Percentiles rank a stretch among this genome's conserved stretches.
phyloP scores from a whole-genome alignment of 2,329 filamentous ascomycete genomes.

The Cladosporium velox region DNA sequence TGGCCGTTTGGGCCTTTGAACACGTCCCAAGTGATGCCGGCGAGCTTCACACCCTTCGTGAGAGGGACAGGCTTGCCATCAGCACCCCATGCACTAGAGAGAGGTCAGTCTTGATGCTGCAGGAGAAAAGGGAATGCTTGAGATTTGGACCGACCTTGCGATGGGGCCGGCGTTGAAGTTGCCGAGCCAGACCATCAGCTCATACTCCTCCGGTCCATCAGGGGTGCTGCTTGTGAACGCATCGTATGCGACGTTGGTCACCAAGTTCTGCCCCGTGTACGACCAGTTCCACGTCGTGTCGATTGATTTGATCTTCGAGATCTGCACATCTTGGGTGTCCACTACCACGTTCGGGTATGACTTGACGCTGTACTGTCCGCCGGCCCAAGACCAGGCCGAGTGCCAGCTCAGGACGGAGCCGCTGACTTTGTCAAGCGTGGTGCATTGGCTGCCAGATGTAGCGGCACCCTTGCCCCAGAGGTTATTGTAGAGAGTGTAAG shows the following conservation, averaged over 20 bases:
- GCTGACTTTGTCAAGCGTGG: conserved; percentile 43
- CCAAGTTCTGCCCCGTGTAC: conserved; percentile 52
- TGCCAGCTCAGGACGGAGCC: conserved; percentile 46
- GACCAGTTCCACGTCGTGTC: conserved; percentile 50
- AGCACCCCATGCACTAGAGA: conserved; percentile 41
- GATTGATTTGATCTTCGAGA: conserved; percentile 45
- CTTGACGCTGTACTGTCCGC: conserved; percentile 41
- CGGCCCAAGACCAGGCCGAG: conserved; percentile 40
- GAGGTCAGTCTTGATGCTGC: conserved; percentile 54
- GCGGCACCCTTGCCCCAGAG: conserved; percentile 48
- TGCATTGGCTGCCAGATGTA: conserved; percentile 50
- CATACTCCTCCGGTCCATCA: conserved; percentile 53
- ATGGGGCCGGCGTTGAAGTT: conserved; percentile 61
- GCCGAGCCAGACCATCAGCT: conserved; percentile 67
- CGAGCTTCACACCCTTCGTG: conserved; percentile 55
- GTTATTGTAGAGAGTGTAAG: conserved; percentile 43
- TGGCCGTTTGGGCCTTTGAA: conserved; percentile 60
- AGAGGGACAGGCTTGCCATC: conserved; percentile 41
- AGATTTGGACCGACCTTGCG: conserved; percentile 45
- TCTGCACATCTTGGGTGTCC: conserved; percentile 33
- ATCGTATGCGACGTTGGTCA: conserved; percentile 64
- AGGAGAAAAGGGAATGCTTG: conserved; percentile 48
- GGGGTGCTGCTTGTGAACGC: conserved; percentile 58
- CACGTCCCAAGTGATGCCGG: conserved; percentile 58
- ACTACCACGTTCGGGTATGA: conserved; percentile 49